These are phyloP conservation scores for Globisporangium echinulatum DNA, from an alignment of 352 stramenopile genomes.

Conservation along the genomic window DNA sequence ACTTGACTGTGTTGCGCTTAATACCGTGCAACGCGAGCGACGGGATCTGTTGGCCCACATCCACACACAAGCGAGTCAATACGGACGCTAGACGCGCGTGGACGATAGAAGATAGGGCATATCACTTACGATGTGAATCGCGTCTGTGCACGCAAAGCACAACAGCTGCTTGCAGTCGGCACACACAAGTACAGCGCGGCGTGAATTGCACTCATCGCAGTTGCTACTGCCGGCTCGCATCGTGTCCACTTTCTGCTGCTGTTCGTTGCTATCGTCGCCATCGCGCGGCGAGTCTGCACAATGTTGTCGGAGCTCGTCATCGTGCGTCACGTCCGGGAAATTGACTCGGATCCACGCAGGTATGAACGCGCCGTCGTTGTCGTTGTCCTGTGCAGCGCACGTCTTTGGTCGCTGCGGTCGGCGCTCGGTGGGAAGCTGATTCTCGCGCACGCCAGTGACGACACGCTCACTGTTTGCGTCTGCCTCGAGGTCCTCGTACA, in stretches of 20 bases:
- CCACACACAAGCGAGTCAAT: too few species aligned
- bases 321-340: slow-evolving; percentile 21
- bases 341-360: slow-evolving; percentile 30
- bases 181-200: slow-evolving; percentile 23
- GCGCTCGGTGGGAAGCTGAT: too few species aligned
- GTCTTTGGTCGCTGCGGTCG: too few species aligned
- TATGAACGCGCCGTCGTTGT: slow-evolving; percentile 11
- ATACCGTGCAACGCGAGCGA: slow-evolving; percentile 32
- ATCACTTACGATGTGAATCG: slow-evolving; percentile 66
- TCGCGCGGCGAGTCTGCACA: not conserved
- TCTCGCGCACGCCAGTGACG: too few species aligned
- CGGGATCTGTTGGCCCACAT: slow-evolving; percentile 28
- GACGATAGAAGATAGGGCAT: not conserved
- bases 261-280: not conserved
- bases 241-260: not conserved
- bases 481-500: too few species aligned
- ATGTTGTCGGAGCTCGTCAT: slow-evolving; percentile 16
- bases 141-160: slow-evolving; percentile 60
- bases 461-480: too few species aligned
- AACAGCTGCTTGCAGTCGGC: slow-evolving; percentile 37
- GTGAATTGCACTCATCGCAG: slow-evolving; percentile 51
- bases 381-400: not conserved
- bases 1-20: slow-evolving; percentile 1
- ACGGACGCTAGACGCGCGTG: not conserved
- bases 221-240: too few species aligned